Evolutionary conservation across 768 basidiomycete genomes (phyloP).

Genomic region (Leccinum sublutescens): DNA sequence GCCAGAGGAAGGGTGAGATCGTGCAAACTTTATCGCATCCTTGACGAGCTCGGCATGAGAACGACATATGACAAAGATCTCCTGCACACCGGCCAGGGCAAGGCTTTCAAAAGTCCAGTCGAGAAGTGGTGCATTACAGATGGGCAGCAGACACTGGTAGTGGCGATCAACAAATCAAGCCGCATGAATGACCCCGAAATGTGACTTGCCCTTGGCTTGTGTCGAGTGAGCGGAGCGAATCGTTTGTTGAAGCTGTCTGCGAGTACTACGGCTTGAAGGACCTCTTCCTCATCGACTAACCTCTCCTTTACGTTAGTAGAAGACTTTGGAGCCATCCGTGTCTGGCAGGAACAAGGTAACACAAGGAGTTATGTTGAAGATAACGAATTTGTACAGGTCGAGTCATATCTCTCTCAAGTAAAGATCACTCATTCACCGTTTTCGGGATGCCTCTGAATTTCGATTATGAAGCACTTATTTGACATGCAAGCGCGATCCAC

Average conservation of each 20-base stretch:
- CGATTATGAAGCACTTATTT: conserved; percentile 33
- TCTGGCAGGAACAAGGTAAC: background rate
- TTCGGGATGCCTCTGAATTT: conserved; percentile 15
- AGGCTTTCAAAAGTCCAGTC: conserved; percentile 98
- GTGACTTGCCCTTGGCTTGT: conserved; percentile 76
- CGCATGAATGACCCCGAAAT: conserved; percentile 7
- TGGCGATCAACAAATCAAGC: conserved; percentile 17
- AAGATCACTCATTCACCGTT: background rate
- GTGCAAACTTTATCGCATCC: conserved; percentile 72
- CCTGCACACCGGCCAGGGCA: conserved; percentile 91
- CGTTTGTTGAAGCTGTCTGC: conserved; percentile 96
- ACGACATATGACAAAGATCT: conserved; percentile 93
- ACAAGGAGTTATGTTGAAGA: background rate
- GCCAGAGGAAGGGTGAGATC: conserved; percentile 12
- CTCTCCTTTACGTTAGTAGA: conserved; percentile 58
- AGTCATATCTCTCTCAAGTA: conserved; percentile 19
- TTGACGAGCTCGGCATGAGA: conserved; percentile 88
- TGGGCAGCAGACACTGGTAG: conserved; percentile 80
- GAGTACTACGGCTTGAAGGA: conserved; percentile 91
- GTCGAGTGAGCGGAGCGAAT: conserved; percentile 85
- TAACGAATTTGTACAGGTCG: conserved; percentile 9
- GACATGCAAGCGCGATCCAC: conserved; percentile 35
- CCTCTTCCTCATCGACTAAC: conserved; percentile 72
- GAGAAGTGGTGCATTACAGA: conserved; percentile 90
- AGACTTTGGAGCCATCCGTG: conserved; percentile 64